Conservation (phyloP, 306 rosid species). For the Styphnolobium japonicum region DNA sequence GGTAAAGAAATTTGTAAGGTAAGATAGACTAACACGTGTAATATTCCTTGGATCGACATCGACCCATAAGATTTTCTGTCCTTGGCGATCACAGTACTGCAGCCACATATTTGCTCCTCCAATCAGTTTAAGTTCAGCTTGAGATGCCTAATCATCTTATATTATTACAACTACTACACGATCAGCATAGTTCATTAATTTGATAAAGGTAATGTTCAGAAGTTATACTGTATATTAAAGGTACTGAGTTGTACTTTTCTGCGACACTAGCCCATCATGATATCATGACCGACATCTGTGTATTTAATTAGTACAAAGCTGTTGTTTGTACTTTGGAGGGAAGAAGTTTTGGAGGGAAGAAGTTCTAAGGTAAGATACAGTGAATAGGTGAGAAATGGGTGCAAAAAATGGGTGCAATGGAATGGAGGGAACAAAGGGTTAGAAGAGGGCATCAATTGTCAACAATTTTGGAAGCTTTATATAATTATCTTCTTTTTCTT, state of each 20-base stretch:
- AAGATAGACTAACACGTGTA: too few species aligned
- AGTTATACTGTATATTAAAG: neutral
- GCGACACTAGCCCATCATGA: neutral
- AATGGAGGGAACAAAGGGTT: slow-evolving; percentile 10
- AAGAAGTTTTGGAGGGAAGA: slow-evolving; percentile 19
- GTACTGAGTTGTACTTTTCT: neutral
- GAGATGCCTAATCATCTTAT: neutral
- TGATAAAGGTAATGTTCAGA: neutral
- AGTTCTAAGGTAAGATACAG: neutral
- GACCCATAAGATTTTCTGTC: neutral
- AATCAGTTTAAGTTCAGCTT: neutral
- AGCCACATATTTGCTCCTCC: slow-evolving; percentile 3
- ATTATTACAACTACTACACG: neutral
- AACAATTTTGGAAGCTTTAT: slow-evolving; percentile 35
- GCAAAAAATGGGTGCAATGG: slow-evolving; percentile 15
- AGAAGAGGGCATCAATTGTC: slow-evolving; percentile 25
- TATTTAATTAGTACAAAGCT: slow-evolving; percentile 23
- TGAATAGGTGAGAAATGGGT: slow-evolving; percentile 22
- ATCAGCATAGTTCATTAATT: neutral
- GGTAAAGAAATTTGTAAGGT: too few species aligned
- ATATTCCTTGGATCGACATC: slow-evolving; percentile 19
- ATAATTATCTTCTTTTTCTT: slow-evolving; percentile 18
- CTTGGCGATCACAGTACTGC: neutral
- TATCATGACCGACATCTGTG: slow-evolving; percentile 16
- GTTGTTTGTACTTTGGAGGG: slow-evolving; percentile 19